A percentile compares a stretch with the other conserved stretches of the same genome.
Conservation (phyloP, 352 stramenopile species). For the Pythium myriotylum region DNA sequence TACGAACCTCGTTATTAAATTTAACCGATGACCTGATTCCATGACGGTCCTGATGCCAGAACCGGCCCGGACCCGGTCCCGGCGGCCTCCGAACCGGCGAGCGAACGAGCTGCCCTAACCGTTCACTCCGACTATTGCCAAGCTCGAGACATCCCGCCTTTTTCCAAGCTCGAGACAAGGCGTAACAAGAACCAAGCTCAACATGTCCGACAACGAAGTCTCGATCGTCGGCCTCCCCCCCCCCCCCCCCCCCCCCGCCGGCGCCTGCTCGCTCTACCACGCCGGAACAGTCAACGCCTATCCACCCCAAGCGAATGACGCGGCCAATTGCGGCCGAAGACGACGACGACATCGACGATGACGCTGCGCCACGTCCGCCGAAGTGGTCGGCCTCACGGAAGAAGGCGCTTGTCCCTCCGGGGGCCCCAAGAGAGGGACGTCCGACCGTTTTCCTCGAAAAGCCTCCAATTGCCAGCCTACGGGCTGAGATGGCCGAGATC, state of each 20-base stretch:
- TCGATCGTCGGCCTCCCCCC: not conserved
- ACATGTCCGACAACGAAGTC: constrained; percentile 3
- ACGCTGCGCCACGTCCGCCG: not conserved
- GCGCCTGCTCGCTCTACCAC: not conserved
- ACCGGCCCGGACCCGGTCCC: no score
- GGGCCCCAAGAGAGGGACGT: not conserved
- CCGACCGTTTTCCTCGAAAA: constrained; percentile 4
- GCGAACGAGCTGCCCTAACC: no score
- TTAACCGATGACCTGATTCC: not conserved
- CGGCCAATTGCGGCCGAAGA: not conserved
- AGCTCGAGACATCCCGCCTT: constrained; percentile 5
- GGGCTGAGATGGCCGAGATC: not conserved
- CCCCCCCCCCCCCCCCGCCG: not conserved
- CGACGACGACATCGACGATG: not conserved
- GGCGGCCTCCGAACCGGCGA: no score
- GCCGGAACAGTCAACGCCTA: no score
- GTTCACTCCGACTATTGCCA: not conserved
- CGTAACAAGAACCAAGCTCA: not conserved
- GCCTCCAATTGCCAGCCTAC: not conserved
- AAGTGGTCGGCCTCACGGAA: not conserved
- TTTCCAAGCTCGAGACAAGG: not conserved
- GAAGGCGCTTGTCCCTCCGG: not conserved
- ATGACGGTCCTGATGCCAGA: not conserved
- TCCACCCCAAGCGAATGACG: not conserved
- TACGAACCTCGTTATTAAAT: not conserved